Percentiles rank a stretch among this genome's conserved stretches.
Conservation (phyloP, 2,329 filamentous ascomycete species). For the Calonectria honghensis region DNA sequence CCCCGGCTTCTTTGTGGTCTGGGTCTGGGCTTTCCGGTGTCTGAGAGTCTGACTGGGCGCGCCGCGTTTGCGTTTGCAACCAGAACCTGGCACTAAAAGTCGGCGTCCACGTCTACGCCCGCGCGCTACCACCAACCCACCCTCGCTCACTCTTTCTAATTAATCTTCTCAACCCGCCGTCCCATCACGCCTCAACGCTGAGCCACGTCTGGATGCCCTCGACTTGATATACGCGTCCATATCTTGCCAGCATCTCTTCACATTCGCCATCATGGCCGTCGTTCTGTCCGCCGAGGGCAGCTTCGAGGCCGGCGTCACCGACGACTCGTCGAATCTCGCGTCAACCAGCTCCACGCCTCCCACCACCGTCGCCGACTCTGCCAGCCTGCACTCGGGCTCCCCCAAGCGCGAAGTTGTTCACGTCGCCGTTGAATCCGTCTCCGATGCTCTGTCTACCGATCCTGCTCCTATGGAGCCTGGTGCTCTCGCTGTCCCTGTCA, state of each 20-base stretch:
- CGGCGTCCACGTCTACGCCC: slow-evolving; percentile 26
- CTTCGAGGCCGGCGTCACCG: slow-evolving; percentile 52
- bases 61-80: slow-evolving; percentile 36
- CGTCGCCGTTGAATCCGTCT: slow-evolving; percentile 50
- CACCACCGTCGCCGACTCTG: slow-evolving; percentile 78
- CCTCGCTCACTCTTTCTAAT: slow-evolving; percentile 27
- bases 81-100: slow-evolving; percentile 30
- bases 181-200: slow-evolving; percentile 22
- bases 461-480: slow-evolving; percentile 34
- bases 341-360: slow-evolving; percentile 78
- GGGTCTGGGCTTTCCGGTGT: slow-evolving; percentile 24
- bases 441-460: slow-evolving; percentile 39
- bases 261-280: slow-evolving; percentile 56
- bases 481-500: slow-evolving; percentile 40
- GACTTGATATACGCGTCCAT: slow-evolving; percentile 48
- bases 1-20: slow-evolving; percentile 20
- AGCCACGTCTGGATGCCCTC: slow-evolving; percentile 38
- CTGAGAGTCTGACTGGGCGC: slow-evolving; percentile 32
- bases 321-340: slow-evolving; percentile 71
- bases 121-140: slow-evolving; percentile 31
- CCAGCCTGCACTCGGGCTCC: slow-evolving; percentile 71
- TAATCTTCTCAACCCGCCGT: slow-evolving; percentile 26
- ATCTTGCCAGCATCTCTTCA: background rate
- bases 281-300: slow-evolving; percentile 58
- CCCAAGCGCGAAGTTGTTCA: slow-evolving; percentile 63